Percentiles rank a stretch among this genome's conserved stretches.
These are phyloP conservation scores for Gracilaria domingensis DNA, from an alignment of 23 red algal species.

Conservation along the genomic window DNA sequence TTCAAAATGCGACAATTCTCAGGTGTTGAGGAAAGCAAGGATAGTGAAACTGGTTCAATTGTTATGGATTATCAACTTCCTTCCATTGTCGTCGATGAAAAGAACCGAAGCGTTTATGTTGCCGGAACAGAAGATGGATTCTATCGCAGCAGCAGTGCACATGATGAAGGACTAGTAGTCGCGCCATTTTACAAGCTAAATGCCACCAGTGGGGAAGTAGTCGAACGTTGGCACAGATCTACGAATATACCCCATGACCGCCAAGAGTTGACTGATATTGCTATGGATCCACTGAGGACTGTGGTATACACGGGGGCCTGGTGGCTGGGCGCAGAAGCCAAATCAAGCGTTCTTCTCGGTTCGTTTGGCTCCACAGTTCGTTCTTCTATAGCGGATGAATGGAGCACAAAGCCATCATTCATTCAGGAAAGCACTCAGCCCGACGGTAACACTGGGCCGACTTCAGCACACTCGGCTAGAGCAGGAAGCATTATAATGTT, in stretches of 20 bases:
- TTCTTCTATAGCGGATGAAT: constrained; percentile 33
- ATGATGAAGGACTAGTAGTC: constrained; percentile 36
- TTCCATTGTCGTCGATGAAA: constrained; percentile 40
- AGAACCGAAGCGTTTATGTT: constrained; percentile 30
- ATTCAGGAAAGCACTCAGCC: background rate
- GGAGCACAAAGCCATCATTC: constrained; percentile 19
- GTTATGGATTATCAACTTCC: constrained; percentile 27
- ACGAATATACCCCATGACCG: constrained; percentile 28
- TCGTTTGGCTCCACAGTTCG: constrained; percentile 47
- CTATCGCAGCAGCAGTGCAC: constrained; percentile 1
- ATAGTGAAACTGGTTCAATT: background rate
- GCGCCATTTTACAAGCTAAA: constrained; percentile 47
- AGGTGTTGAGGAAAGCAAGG: background rate
- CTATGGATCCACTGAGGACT: constrained; percentile 29
- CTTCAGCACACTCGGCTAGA: background rate
- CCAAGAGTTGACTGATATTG: constrained; percentile 61
- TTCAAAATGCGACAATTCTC: constrained; percentile 4
- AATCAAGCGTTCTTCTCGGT: constrained; percentile 56
- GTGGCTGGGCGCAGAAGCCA: constrained; percentile 31
- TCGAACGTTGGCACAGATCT: constrained; percentile 50
- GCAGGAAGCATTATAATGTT: constrained; percentile 13
- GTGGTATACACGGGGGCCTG: constrained; percentile 67
- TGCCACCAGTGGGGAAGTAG: constrained; percentile 28
- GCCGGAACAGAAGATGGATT: constrained; percentile 61
- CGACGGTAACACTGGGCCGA: background rate